Conservation (phyloP, 805 yeast genomes). For the Komagataella pastoris region DNA sequence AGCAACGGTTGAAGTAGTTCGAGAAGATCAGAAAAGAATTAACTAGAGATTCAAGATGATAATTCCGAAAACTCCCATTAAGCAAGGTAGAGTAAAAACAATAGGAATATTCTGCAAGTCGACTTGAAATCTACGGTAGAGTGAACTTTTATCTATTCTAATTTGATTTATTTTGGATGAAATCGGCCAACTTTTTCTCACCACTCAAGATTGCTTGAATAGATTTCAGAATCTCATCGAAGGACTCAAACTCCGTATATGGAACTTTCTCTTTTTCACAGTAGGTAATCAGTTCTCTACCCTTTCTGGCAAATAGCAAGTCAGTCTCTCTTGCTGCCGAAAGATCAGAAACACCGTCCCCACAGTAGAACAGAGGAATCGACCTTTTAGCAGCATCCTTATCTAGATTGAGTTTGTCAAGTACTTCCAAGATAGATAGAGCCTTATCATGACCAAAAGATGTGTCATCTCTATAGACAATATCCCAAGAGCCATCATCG, state of each 20-base stretch:
- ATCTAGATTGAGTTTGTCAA: conserved; percentile 14
- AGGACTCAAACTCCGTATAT: conserved; percentile 69
- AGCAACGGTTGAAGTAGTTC: neutral
- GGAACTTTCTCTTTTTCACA: conserved; percentile 75
- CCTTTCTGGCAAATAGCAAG: conserved; percentile 83
- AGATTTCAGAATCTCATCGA: conserved; percentile 56
- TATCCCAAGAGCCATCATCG: conserved; percentile 61
- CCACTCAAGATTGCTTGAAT: conserved; percentile 41
- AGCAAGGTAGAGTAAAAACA: neutral
- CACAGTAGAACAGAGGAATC: conserved; percentile 64
- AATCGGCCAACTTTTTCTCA: conserved; percentile 18
- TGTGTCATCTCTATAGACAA: conserved; percentile 74
- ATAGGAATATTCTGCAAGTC: neutral
- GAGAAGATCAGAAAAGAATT: neutral
- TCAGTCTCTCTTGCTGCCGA: conserved; percentile 94
- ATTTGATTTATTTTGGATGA: conserved; percentile 15
- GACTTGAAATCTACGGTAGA: neutral
- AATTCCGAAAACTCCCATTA: neutral
- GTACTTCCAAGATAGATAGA: conserved; percentile 48
- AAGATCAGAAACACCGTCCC: conserved; percentile 95
- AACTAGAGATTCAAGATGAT: neutral
- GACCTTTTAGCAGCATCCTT: neutral
- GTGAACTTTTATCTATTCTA: neutral
- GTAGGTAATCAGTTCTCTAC: conserved; percentile 77
- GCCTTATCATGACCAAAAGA: conserved; percentile 94